These are phyloP conservation scores for Xanthoconium purpureum DNA, from an alignment of 768 basidiomycete genomes.

Conservation along the genomic window DNA sequence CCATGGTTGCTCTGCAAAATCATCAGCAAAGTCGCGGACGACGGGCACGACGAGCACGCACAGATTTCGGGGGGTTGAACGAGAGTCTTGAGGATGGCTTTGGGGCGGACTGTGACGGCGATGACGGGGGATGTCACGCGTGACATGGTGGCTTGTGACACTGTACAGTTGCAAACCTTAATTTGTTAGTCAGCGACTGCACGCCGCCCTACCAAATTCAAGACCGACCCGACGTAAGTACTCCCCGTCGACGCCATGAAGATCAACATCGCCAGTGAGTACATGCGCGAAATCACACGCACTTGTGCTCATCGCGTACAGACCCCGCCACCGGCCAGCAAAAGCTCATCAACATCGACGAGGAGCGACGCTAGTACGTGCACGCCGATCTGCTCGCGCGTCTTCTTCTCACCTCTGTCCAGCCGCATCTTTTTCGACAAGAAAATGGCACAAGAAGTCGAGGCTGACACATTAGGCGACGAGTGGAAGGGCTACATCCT, in stretches of 20 bases:
- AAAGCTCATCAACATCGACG: conserved; percentile 93
- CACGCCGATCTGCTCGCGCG: not conserved
- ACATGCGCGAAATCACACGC: not conserved
- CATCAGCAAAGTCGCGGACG: conserved; percentile 11
- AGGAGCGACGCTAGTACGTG: conserved; percentile 80
- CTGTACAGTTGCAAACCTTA: conserved; percentile 68
- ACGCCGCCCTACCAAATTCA: conserved; percentile 17
- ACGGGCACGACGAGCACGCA: conserved; percentile 28
- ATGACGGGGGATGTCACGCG: conserved; percentile 28
- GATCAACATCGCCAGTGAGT: conserved; percentile 94
- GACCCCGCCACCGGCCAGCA: conserved; percentile 97
- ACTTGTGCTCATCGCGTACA: conserved; percentile 32
- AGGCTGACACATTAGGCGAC: conserved; percentile 86
- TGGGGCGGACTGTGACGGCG: conserved; percentile 19
- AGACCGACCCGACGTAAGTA: conserved; percentile 29
- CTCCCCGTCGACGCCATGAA: conserved; percentile 57
- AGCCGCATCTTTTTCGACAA: conserved; percentile 97
- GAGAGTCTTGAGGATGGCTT: not conserved
- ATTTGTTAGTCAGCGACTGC: conserved; percentile 33
- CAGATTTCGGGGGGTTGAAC: conserved; percentile 29
- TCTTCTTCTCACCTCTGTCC: conserved; percentile 6
- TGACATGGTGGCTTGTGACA: conserved; percentile 33
- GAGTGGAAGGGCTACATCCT: conserved; percentile 97
- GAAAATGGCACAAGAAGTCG: conserved; percentile 93
- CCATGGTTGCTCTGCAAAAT: conserved; percentile 56